Evolutionary conservation across 495 filamentous ascomycete species (phyloP).

Genomic region (Viridothelium virens): DNA sequence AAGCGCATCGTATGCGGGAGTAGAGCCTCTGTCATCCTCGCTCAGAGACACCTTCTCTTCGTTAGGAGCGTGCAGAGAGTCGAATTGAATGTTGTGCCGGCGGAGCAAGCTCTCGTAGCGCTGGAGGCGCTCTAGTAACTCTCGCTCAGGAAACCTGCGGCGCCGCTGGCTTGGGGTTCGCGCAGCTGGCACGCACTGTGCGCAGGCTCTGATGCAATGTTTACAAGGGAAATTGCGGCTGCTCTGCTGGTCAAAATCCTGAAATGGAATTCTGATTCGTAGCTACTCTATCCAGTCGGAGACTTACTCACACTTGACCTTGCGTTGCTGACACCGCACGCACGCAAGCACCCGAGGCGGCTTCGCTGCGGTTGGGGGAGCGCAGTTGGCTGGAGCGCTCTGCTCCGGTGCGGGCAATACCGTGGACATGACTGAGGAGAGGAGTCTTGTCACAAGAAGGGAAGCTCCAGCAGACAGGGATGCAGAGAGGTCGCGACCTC

Average conservation of each 20-base stretch:
- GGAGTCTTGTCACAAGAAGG: too few relatives aligned
- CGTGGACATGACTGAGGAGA: too few relatives aligned
- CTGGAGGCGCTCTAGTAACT: conserved; percentile 46
- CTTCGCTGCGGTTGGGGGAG: too few relatives aligned
- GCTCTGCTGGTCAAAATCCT: not conserved
- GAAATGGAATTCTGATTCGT: not conserved
- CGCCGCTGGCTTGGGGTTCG: conserved; percentile 38
- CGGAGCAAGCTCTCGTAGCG: conserved; percentile 47
- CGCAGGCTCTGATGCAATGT: conserved; percentile 40
- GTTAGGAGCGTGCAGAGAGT: conserved; percentile 41
- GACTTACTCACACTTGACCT: conserved; percentile 45
- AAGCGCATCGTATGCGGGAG: not conserved
- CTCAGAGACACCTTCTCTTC: conserved; percentile 21
- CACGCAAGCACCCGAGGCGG: conserved; percentile 33
- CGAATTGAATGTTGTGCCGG: conserved; percentile 45
- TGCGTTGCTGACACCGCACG: conserved; percentile 50
- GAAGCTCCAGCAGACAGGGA: too few relatives aligned
- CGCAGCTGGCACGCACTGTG: conserved; percentile 44
- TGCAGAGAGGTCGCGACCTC: too few relatives aligned
- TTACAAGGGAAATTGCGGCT: conserved; percentile 46
- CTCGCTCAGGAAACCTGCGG: conserved; percentile 48
- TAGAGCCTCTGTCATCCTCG: too few relatives aligned
- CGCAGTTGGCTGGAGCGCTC: too few relatives aligned
- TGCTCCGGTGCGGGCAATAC: too few relatives aligned
- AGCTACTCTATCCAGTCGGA: not conserved